Evolutionary conservation across 106 monocot species (phyloP), one percentile per base, ranked within the genome.

Genomic region (Apostasia shenzhenica): DNA sequence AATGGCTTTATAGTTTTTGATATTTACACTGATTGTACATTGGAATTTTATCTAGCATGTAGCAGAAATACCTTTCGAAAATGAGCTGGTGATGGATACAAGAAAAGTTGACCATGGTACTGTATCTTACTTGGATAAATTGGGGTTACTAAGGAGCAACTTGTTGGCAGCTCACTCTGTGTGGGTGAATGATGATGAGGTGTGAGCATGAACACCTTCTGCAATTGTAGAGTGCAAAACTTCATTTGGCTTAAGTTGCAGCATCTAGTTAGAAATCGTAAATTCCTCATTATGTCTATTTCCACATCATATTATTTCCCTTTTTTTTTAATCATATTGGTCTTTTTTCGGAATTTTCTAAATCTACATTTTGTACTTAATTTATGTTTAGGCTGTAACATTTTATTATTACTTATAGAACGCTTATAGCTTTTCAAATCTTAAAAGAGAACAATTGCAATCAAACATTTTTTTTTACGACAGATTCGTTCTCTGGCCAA

Each of bases 131-230:
- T 79, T 94, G 74, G 79, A 94, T 72, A 88, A 88, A 79, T 72
- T 94, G 40, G 88, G 88, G 8, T 72, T 94, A 80, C 70, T 94
- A 38, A 68, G 74, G 37, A 79, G 70, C 64, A 94, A 94, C 54
- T 81, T 94, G 72, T 79, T 94, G 66, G 90, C 94, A 47, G 94
- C 94, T 70, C 94, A 94, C 78, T 88, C 91, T 44, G 94, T 94
- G 57, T 88, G 88, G 85, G 63, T 94, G 78, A 80, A 87, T 74
- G 73, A 88, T 44, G 63, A 66, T 73, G 94, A 94, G 91, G 94
- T 94, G 94, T 94, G 54, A 80, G 78, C 14, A 63, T 13, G 73
- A 57, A 5, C 62, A 65, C 13, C 48, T 26, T 26, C 26, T 26
- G 26, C 26, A 26, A 26, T 26, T 26, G 26, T 26, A 26, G 26